Percentiles rank a stretch among this genome's conserved stretches.
phyloP scores from a whole-genome alignment of 768 basidiomycete species.

The Tulasnella sp. region DNA sequence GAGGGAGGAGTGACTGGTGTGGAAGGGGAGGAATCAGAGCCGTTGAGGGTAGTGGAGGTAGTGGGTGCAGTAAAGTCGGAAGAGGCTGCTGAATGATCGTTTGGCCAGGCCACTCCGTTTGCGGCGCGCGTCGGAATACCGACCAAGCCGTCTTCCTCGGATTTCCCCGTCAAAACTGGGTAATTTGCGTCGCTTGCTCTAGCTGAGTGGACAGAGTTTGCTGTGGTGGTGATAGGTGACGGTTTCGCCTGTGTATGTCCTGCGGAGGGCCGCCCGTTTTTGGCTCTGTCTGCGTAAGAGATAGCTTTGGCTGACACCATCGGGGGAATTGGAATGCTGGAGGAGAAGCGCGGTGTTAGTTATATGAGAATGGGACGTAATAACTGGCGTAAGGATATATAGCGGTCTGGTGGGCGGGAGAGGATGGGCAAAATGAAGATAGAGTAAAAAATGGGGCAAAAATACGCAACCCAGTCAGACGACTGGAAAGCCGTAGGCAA shows the following conservation, averaged over 20 bases:
- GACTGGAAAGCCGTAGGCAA: not conserved
- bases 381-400: not conserved
- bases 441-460: not conserved
- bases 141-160: not conserved
- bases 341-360: not conserved
- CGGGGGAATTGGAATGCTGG: not conserved
- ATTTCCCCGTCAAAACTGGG: not conserved
- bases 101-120: not conserved
- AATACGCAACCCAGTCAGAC: not conserved
- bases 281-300: constrained; percentile 8
- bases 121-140: not conserved
- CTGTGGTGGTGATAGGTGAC: not conserved
- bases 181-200: not conserved
- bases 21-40: not conserved
- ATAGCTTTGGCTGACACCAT: constrained; percentile 2
- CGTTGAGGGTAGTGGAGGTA: not conserved
- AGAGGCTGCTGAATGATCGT: not conserved
- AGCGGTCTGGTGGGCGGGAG: not conserved
- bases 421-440: not conserved
- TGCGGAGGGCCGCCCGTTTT: not conserved
- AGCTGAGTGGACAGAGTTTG: not conserved
- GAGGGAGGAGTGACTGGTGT: not conserved
- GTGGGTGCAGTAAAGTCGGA: not conserved
- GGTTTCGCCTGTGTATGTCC: not conserved
- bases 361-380: not conserved